phyloP scores from a whole-genome alignment of 306 rosid genomes.

The Astragalus glycyphyllos region DNA sequence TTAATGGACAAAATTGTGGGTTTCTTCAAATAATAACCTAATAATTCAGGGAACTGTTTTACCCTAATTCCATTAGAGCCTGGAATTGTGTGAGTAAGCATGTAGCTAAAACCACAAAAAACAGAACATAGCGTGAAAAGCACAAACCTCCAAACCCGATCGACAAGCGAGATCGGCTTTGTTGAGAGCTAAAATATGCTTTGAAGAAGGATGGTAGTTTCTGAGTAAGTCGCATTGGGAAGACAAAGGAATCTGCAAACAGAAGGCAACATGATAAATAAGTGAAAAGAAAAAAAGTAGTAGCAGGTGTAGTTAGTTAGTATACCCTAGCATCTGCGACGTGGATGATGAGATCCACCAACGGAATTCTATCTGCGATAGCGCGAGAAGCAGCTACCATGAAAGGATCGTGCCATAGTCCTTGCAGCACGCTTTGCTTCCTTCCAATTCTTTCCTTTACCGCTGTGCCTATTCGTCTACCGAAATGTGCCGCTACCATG shows the following conservation, averaged over 20 bases:
- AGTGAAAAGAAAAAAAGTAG: not conserved
- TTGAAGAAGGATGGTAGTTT: constrained; percentile 38
- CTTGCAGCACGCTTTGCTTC: constrained; percentile 23
- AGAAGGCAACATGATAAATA: not conserved
- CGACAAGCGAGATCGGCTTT: constrained; percentile 81
- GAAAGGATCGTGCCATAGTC: constrained; percentile 62
- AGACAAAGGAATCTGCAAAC: constrained; percentile 73
- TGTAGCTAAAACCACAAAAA: not conserved
- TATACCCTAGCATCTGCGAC: constrained; percentile 84
- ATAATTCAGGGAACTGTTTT: not conserved
- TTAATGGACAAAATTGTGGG: too few species aligned
- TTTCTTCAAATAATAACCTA: not conserved
- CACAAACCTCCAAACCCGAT: constrained; percentile 54
- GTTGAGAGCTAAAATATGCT: constrained; percentile 66
- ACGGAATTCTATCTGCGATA: constrained; percentile 62
- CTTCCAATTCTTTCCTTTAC: constrained; percentile 39
- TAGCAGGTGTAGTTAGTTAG: too few species aligned
- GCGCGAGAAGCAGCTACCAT: constrained; percentile 83
- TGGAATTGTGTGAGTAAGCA: not conserved
- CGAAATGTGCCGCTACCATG: constrained; percentile 55
- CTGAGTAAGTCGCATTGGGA: constrained; percentile 57
- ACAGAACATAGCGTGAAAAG: constrained; percentile 9
- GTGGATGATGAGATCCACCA: constrained; percentile 73
- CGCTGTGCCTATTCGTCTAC: constrained; percentile 48
- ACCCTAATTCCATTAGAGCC: not conserved